Base-by-base conservation (phyloP, 1,284 basidiomycete species). In the Coniferiporia weirii region DNA sequence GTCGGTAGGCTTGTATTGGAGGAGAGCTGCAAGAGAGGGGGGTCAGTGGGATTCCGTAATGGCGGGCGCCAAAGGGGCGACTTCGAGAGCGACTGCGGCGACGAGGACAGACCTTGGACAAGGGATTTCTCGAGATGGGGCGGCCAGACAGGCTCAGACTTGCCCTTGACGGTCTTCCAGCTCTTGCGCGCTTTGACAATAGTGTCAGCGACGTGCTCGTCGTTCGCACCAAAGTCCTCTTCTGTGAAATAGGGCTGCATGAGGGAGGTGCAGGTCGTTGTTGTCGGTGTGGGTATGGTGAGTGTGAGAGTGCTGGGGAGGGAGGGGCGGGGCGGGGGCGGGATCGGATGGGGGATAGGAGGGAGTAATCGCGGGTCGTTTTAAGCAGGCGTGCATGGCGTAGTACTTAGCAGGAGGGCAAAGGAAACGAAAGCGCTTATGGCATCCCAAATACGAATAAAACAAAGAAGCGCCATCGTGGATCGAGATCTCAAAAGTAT, bases 81-180 rank as follows among this genome's bases (percentile, higher is more conserved):
- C 8, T n/a, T 45, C 5, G 7, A 20, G 13, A 50, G 19, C 12
- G 44, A 51, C 61, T 54, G 19, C 17, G 48, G 44, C 32, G 9
- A 45, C 15, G 27, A 35, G 19, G 3, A 64, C 72, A 40, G 64
- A 85, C 87, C 87, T 78, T 88, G 83, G 59, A 90, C 79, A 64
- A 90, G 75, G 54, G 84, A 84, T 45, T 83, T 84, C 73, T 90
- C 88, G 57, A 90, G 81, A 65, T 85, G 79, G 20, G 84, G 85
- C 44, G 87, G 87, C 86, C 86, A 89, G 44, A 89, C 85, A 45
- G 84, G 78, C 67, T 88, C 86, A 36, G 83, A 80, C 66, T 73
- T 73, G 60, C 85, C 86, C 69, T 81, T 80, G 60, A 84, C 71
- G 0, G 85, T 87, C 71, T 88, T 89, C 85, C 85, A 88, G 66